phyloP scores from a whole-genome alignment of 768 basidiomycete species.

The Podaxis carcinomalis region DNA sequence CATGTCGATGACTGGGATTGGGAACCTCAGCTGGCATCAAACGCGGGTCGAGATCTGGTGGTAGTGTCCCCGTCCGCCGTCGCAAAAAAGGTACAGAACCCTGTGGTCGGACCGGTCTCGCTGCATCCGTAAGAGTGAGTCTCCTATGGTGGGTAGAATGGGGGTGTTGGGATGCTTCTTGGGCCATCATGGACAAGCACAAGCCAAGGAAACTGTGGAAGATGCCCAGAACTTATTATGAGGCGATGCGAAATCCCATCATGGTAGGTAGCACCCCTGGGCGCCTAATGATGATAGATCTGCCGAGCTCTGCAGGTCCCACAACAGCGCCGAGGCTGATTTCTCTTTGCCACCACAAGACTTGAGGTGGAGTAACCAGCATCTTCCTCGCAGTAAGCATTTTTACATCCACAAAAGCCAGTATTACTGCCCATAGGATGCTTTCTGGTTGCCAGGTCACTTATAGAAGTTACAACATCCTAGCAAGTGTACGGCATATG shows the following conservation, averaged over 20 bases:
- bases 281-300: not conserved
- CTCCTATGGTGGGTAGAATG: not conserved
- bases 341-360: not conserved
- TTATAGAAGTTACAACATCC: no score
- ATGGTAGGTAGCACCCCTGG: not conserved
- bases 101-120: not conserved
- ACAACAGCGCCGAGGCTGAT: not conserved
- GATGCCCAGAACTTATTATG: not conserved
- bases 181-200: not conserved
- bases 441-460: no score
- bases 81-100: not conserved
- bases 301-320: not conserved
- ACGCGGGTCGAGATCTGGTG: not conserved
- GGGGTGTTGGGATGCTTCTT: not conserved
- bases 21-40: constrained; percentile 2
- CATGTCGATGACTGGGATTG: constrained; percentile 11
- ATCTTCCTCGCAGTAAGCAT: not conserved
- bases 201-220: not conserved
- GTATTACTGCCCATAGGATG: no score
- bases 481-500: no score
- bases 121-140: not conserved
- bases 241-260: constrained; percentile 2
- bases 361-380: not conserved
- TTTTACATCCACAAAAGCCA: no score
- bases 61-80: not conserved